Conservation (phyloP, 371 early-diverging fungal genomes). For the Choanephora cucurbitarum region DNA sequence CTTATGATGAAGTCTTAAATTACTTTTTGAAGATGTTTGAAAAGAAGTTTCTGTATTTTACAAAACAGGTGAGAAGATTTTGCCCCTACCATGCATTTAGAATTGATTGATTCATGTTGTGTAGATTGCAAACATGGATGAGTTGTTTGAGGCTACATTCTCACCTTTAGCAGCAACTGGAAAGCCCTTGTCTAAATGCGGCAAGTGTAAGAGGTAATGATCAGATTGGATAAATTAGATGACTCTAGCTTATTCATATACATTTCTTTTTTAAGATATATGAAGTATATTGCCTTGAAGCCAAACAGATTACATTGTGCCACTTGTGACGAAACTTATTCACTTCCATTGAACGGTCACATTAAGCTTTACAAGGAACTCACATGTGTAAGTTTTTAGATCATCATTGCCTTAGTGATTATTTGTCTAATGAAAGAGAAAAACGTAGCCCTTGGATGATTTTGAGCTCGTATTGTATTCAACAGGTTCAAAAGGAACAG, state of each 20-base stretch:
- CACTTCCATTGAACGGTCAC: conserved; percentile 52
- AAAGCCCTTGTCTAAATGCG: conserved; percentile 53
- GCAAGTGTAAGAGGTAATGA: conserved; percentile 52
- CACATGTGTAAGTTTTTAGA: conserved; percentile 38
- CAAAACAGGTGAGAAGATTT: conserved; percentile 45
- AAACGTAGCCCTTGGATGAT: conserved; percentile 46
- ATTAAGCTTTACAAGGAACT: conserved; percentile 57
- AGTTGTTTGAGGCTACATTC: conserved; percentile 58
- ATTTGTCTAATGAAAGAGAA: not conserved
- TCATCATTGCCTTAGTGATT: not conserved
- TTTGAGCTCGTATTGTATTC: conserved; percentile 56
- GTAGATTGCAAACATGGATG: conserved; percentile 55
- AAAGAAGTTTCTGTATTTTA: conserved; percentile 51
- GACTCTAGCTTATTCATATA: no score
- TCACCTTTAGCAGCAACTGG: conserved; percentile 54
- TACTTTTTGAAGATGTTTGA: conserved; percentile 50
- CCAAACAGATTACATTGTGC: conserved; percentile 55
- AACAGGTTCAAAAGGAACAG: conserved; percentile 55
- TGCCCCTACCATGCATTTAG: no score
- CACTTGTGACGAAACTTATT: conserved; percentile 58
- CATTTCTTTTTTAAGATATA: conserved; percentile 28
- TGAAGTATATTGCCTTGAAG: conserved; percentile 52
- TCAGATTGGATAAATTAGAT: no score
- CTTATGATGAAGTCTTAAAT: conserved; percentile 39
- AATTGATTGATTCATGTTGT: no score